phyloP scores from a whole-genome alignment of 2,329 filamentous ascomycete genomes.

The Trichophyton rubrum region DNA sequence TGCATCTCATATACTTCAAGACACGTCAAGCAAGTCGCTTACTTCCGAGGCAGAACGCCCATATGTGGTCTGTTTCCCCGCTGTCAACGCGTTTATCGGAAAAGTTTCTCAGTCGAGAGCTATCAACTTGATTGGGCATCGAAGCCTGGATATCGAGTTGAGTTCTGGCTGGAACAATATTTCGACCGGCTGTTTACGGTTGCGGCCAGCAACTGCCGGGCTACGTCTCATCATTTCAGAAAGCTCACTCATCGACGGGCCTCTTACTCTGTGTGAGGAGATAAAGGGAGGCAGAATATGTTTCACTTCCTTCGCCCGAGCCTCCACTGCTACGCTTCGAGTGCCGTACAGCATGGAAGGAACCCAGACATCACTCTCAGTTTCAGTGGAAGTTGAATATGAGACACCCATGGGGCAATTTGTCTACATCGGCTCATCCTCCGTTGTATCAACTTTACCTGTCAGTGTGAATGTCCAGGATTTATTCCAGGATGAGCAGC shows the following conservation, averaged over 20 bases:
- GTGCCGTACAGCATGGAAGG: constrained; percentile 79
- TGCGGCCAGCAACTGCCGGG: constrained; percentile 50
- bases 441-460: constrained; percentile 61
- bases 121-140: constrained; percentile 68
- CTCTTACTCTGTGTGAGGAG: constrained; percentile 25
- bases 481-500: constrained; percentile 67
- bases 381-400: constrained; percentile 67
- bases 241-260: constrained; percentile 32
- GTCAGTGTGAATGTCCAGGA: constrained; percentile 95
- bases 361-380: constrained; percentile 55
- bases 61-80: constrained; percentile 61
- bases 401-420: constrained; percentile 53
- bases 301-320: constrained; percentile 24
- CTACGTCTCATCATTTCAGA: constrained; percentile 45
- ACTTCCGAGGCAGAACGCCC: constrained; percentile 40
- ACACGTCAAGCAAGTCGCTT: constrained; percentile 13
- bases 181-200: constrained; percentile 35
- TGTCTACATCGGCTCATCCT: constrained; percentile 49
- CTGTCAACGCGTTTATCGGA: constrained; percentile 54
- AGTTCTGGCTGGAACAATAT: constrained; percentile 62
- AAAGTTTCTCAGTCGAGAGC: constrained; percentile 53
- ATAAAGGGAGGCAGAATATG: constrained; percentile 31
- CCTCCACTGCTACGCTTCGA: constrained; percentile 34
- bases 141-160: constrained; percentile 62
- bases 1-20: constrained; percentile 26